Evolutionary conservation across 441 rosid species (phyloP).

Genomic region (Euphorbia schlechtendalii): DNA sequence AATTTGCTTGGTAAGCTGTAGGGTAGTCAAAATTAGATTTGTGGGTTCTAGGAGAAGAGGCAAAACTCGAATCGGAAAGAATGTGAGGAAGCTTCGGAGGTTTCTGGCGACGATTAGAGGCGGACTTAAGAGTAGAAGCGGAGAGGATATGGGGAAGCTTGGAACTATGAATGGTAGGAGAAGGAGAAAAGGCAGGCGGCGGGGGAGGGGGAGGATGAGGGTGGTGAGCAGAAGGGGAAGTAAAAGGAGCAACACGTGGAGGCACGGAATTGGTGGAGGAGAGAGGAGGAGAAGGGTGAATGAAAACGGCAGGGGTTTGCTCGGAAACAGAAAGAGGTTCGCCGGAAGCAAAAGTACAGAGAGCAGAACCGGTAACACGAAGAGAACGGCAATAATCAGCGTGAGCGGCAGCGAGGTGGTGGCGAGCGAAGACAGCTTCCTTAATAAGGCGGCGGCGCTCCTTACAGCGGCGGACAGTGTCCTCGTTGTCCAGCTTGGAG

Average conservation of each 20-base stretch:
- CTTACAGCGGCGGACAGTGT: conserved; percentile 79
- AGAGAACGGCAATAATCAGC: conserved; percentile 86
- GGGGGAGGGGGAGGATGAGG: conserved; percentile 36
- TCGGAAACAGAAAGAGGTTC: conserved; percentile 70
- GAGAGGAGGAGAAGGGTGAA: conserved; percentile 27
- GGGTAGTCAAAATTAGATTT: conserved; percentile 50
- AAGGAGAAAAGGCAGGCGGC: conserved; percentile 33
- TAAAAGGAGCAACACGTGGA: conserved; percentile 38
- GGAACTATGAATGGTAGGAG: conserved; percentile 44
- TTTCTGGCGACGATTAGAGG: conserved; percentile 42
- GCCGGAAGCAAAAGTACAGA: conserved; percentile 63
- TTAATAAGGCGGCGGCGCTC: conserved; percentile 94
- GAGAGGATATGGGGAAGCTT: conserved; percentile 82
- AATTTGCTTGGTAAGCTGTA: conserved; percentile 54
- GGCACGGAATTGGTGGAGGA: conserved; percentile 16
- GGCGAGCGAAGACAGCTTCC: conserved; percentile 77
- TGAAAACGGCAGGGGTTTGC: conserved; percentile 73
- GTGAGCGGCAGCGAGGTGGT: conserved; percentile 80
- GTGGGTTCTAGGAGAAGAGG: conserved; percentile 56
- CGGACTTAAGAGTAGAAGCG: conserved; percentile 46
- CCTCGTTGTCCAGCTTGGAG: conserved; percentile 87
- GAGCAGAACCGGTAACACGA: conserved; percentile 75
- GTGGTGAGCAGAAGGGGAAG: conserved; percentile 38
- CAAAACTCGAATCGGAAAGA: conserved; percentile 70
- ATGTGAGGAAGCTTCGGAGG: conserved; percentile 76